A percentile compares a stretch with the other conserved stretches of the same genome.
Conservation (phyloP, 768 basidiomycete species). For the Serendipita sp. region DNA sequence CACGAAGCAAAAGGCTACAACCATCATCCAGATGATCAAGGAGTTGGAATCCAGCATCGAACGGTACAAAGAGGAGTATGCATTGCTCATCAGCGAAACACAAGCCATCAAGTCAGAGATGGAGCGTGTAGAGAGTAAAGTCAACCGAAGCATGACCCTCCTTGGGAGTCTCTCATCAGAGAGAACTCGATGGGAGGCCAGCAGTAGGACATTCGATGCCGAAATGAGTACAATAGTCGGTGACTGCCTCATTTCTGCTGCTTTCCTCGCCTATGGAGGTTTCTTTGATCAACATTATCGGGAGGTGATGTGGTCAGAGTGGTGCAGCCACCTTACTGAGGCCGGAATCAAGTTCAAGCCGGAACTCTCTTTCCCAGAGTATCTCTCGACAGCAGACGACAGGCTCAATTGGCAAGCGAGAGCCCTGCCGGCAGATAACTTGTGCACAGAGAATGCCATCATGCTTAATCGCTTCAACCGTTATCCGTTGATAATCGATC, state of each 20-base stretch:
- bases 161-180: conserved; percentile 92
- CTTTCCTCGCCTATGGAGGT: conserved; percentile 91
- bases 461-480: conserved; percentile 98
- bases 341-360: conserved; percentile 85
- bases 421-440: conserved; percentile 84
- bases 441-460: conserved; percentile 98
- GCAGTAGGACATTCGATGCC: conserved; percentile 87
- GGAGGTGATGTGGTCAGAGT: conserved; percentile 92
- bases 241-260: conserved; percentile 88
- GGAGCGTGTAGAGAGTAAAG: conserved; percentile 94
- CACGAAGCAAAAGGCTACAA: conserved; percentile 85
- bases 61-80: conserved; percentile 94
- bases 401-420: conserved; percentile 92
- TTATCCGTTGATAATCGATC: conserved; percentile 95
- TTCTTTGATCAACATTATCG: conserved; percentile 99
- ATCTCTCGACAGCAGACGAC: conserved; percentile 92
- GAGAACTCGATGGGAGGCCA: conserved; percentile 82
- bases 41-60: conserved; percentile 88
- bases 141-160: conserved; percentile 91
- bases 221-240: conserved; percentile 99
- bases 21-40: conserved; percentile 81
- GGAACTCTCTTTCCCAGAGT: conserved; percentile 87
- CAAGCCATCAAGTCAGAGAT: conserved; percentile 96
- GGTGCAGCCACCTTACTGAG: conserved; percentile 76
- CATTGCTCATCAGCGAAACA: conserved; percentile 87